Percentiles rank a stretch among this genome's conserved stretches.
phyloP scores from a whole-genome alignment of 148 eudicot genomes.

The Chenopodium quinoa region DNA sequence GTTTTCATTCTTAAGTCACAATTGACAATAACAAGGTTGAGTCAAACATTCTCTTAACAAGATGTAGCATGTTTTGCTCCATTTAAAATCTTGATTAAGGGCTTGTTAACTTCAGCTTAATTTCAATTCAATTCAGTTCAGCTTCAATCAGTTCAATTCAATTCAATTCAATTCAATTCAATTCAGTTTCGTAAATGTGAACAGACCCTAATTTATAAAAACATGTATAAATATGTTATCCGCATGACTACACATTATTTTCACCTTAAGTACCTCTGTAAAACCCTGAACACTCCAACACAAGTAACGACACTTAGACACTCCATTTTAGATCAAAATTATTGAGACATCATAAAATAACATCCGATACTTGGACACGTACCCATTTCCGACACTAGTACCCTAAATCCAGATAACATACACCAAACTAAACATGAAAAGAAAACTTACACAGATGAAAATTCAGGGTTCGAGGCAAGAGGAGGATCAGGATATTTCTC shows the following conservation, averaged over 20 bases:
- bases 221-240: too few relatives aligned
- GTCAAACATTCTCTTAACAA: neutral
- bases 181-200: too few relatives aligned
- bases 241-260: too few relatives aligned
- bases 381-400: neutral
- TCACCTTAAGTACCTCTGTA: neutral
- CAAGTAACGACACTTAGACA: too few relatives aligned
- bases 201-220: too few relatives aligned
- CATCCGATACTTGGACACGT: neutral
- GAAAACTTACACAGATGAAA: constrained; percentile 57
- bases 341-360: too few relatives aligned
- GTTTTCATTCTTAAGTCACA: neutral
- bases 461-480: constrained; percentile 56
- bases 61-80: neutral
- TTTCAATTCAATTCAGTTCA: too few relatives aligned
- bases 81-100: neutral
- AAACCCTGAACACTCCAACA: too few relatives aligned
- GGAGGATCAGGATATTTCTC: constrained; percentile 65
- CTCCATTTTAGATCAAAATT: too few relatives aligned
- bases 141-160: too few relatives aligned
- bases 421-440: constrained; percentile 8
- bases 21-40: neutral
- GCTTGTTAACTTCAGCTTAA: too few relatives aligned
- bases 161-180: too few relatives aligned
- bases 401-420: neutral